Percentiles rank a stretch among this genome's conserved stretches.
Evolutionary conservation across 2,329 filamentous ascomycete species (phyloP).

Genomic region (Colletotrichum limetticola): DNA sequence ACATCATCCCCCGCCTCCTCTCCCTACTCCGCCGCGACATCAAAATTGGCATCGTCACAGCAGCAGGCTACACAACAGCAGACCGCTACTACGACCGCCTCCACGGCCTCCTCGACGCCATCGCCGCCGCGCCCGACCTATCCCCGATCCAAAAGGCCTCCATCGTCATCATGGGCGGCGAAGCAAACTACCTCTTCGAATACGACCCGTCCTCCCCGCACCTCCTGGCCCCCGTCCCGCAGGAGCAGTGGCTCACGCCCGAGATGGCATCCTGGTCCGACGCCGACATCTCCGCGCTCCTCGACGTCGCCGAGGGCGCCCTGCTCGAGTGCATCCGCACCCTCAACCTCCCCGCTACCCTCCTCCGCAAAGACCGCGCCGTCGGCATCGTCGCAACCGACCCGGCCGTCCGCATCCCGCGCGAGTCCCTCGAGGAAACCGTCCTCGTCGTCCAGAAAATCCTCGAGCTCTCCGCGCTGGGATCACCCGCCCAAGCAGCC

Average conservation of each 20-base stretch:
- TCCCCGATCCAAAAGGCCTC: conserved; percentile 77
- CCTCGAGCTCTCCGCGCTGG: conserved; percentile 78
- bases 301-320: conserved; percentile 89
- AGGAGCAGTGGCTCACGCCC: conserved; percentile 77
- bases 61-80: conserved; percentile 92
- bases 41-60: conserved; percentile 94
- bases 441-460: conserved; percentile 95
- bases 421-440: conserved; percentile 94
- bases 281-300: conserved; percentile 78
- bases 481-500: conserved; percentile 43
- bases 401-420: conserved; percentile 74
- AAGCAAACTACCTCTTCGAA: conserved; percentile 94
- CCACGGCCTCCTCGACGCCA: conserved; percentile 85
- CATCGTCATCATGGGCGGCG: conserved; percentile 92
- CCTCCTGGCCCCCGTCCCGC: conserved; percentile 75
- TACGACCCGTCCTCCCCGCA: conserved; percentile 74
- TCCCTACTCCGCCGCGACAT: conserved; percentile 82
- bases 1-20: conserved; percentile 39
- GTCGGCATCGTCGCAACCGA: conserved; percentile 80
- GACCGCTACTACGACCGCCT: conserved; percentile 88
- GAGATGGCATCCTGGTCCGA: conserved; percentile 85
- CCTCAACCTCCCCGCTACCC: conserved; percentile 80
- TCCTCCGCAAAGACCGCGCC: conserved; percentile 89
- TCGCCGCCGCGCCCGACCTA: conserved; percentile 69
- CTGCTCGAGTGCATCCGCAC: conserved; percentile 83